A percentile compares a stretch with the other conserved stretches of the same genome.
Evolutionary conservation across 1,284 basidiomycete genomes (phyloP).

Genomic region (Ceratobasidium sp.): DNA sequence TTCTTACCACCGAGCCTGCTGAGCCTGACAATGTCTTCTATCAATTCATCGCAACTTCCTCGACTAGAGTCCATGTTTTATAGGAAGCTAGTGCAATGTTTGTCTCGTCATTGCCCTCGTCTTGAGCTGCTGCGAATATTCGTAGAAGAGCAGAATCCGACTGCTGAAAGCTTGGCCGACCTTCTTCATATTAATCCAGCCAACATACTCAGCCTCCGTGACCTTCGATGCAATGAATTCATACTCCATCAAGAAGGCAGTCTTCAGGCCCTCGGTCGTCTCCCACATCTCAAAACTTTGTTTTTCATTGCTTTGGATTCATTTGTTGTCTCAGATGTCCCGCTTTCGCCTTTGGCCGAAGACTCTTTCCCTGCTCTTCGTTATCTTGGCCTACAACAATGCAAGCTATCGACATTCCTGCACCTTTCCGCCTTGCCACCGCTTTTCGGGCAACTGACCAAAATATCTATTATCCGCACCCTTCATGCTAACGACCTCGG

Average conservation of each 20-base stretch:
- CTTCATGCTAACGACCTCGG: background rate
- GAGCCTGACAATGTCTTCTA: too few relatives aligned
- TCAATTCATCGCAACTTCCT: too few relatives aligned
- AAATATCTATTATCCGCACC: background rate
- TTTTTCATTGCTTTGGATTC: too few relatives aligned
- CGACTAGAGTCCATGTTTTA: too few relatives aligned
- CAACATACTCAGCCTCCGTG: background rate
- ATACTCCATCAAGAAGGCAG: background rate
- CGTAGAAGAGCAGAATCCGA: background rate
- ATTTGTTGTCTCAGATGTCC: too few relatives aligned
- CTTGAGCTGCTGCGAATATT: background rate
- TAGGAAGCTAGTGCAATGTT: too few relatives aligned
- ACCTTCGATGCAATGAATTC: background rate
- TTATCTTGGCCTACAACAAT: background rate
- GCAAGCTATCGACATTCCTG: background rate
- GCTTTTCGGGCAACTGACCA: background rate
- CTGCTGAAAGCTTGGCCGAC: too few relatives aligned
- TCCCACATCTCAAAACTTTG: background rate
- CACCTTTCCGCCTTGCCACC: background rate
- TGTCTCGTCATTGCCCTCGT: background rate
- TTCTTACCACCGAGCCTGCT: background rate
- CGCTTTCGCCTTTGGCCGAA: background rate
- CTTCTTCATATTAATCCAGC: background rate
- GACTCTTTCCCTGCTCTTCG: constrained; percentile 1
- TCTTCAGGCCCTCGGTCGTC: background rate